Conservation (phyloP, 2,329 filamentous ascomycete species). For the Xylaria multiplex region DNA sequence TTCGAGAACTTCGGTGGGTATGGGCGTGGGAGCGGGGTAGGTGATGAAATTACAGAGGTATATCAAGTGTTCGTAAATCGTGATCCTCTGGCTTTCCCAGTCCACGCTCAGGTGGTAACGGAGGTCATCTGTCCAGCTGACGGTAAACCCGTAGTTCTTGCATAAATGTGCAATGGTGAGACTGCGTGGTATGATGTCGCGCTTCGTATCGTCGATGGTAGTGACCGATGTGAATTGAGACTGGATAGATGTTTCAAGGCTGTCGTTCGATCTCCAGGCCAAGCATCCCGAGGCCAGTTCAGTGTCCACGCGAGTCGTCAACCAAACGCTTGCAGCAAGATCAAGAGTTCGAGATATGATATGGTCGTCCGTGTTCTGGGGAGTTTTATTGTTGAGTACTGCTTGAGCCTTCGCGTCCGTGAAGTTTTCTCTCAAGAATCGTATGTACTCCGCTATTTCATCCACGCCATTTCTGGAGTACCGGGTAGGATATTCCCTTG, state of each 20-base stretch:
- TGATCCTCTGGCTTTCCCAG: conserved; percentile 8
- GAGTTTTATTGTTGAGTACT: not conserved
- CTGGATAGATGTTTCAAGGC: not conserved
- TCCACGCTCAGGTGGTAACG: not conserved
- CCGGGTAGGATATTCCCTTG: not conserved
- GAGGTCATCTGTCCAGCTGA: conserved; percentile 15
- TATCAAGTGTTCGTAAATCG: conserved; percentile 23
- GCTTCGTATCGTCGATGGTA: not conserved
- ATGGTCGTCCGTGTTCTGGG: not conserved
- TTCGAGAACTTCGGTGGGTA: not conserved
- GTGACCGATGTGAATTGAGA: conserved; percentile 2
- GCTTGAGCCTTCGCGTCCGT: not conserved
- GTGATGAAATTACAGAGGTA: conserved; percentile 9
- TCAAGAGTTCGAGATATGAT: conserved; percentile 12
- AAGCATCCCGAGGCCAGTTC: not conserved
- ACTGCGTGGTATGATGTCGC: conserved; percentile 6
- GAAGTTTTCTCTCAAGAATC: conserved; percentile 9
- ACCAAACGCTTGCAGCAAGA: conserved; percentile 9
- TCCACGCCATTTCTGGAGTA: conserved; percentile 9
- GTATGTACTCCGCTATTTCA: conserved; percentile 16
- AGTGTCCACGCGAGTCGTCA: conserved; percentile 4
- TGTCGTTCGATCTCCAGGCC: not conserved
- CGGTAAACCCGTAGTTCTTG: not conserved
- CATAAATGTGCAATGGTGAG: conserved; percentile 13
- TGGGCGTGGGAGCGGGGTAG: not conserved